Evolutionary conservation across 768 basidiomycete species (phyloP).

Genomic region (Russula earlei): DNA sequence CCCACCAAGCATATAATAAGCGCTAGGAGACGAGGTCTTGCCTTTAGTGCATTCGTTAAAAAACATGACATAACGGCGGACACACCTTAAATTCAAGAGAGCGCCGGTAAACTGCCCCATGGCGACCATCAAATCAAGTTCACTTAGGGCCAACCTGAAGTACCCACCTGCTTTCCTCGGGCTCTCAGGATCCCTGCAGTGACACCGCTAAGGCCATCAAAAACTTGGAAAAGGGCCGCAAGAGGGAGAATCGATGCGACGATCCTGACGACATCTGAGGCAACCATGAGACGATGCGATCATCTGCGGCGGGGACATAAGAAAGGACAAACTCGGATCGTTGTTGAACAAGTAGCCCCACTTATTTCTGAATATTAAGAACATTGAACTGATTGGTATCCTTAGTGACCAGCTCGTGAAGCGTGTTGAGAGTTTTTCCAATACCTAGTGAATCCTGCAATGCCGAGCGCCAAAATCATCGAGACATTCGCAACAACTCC

Average conservation of each 20-base stretch:
- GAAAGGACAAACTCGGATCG: conserved; percentile 32
- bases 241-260: conserved; percentile 49
- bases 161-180: conserved; percentile 58
- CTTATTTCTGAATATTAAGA: conserved; percentile 35
- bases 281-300: background rate
- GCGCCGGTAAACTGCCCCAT: conserved; percentile 54
- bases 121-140: background rate
- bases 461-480: conserved; percentile 51
- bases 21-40: conserved; percentile 29
- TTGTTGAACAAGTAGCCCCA: conserved; percentile 57
- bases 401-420: background rate
- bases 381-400: conserved; percentile 28
- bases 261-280: conserved; percentile 31
- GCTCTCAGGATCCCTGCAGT: conserved; percentile 75
- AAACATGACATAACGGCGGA: conserved; percentile 8
- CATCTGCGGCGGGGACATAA: background rate
- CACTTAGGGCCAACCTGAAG: background rate
- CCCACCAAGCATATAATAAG: conserved; percentile 70
- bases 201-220: conserved; percentile 67
- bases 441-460: conserved; percentile 63
- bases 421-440: conserved; percentile 1
- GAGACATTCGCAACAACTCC: conserved; percentile 54
- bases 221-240: conserved; percentile 74
- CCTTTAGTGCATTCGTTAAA: conserved; percentile 7
- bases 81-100: conserved; percentile 63